Percentiles rank a stretch among this genome's conserved stretches.
These are phyloP conservation scores for Curvularia verruculosa DNA, from an alignment of 2,329 filamentous ascomycete species.

Conservation along the genomic window DNA sequence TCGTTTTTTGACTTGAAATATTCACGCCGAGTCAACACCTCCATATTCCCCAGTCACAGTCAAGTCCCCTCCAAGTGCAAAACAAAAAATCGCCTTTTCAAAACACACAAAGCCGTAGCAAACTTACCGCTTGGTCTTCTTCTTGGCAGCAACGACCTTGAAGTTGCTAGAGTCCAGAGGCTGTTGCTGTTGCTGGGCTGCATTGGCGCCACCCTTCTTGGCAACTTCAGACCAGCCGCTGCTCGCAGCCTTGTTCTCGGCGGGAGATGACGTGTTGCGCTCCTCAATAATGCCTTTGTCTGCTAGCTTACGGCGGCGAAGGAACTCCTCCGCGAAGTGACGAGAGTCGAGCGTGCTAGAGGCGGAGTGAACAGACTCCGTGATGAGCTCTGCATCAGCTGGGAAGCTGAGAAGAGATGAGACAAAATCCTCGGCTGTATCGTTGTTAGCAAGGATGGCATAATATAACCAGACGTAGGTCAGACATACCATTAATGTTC, in stretches of 20 bases:
- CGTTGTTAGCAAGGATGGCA: slow-evolving; percentile 21
- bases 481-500: slow-evolving; percentile 68
- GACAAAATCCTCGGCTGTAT: slow-evolving; percentile 78
- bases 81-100: not conserved
- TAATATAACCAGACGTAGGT: slow-evolving; percentile 3
- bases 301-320: slow-evolving; percentile 89
- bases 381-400: slow-evolving; percentile 78
- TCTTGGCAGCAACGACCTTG: slow-evolving; percentile 89
- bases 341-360: slow-evolving; percentile 90
- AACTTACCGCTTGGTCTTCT: slow-evolving; percentile 69
- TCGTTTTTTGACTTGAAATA: not conserved
- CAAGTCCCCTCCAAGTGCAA: not conserved
- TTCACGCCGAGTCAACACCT: not conserved
- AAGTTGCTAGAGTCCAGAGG: slow-evolving; percentile 67
- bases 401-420: slow-evolving; percentile 76
- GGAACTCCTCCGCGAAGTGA: slow-evolving; percentile 92
- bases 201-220: slow-evolving; percentile 80
- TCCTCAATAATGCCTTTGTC: slow-evolving; percentile 89
- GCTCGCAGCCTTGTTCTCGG: slow-evolving; percentile 50
- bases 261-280: slow-evolving; percentile 60
- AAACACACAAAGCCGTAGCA: not conserved
- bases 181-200: slow-evolving; percentile 44
- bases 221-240: slow-evolving; percentile 96
- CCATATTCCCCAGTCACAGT: not conserved
- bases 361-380: slow-evolving; percentile 85